Evolutionary conservation across 176 grass and related monocot species (phyloP).

Genomic region (Juncus effusus): DNA sequence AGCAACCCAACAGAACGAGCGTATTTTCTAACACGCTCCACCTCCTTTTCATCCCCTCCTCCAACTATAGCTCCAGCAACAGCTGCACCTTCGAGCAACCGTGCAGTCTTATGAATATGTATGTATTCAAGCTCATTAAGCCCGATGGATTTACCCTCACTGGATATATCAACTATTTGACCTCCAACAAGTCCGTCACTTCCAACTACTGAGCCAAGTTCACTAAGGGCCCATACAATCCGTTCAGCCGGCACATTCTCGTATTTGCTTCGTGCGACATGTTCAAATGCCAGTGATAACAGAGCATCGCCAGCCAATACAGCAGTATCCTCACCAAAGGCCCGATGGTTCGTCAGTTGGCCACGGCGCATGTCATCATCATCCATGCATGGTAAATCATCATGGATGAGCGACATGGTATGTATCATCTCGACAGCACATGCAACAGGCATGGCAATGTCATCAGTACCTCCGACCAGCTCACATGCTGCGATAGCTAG

Average conservation of each 20-base stretch:
- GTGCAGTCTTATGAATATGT: slow-evolving; percentile 48
- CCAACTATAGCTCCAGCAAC: slow-evolving; percentile 36
- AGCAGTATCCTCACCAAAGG: slow-evolving; percentile 36
- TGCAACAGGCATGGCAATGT: slow-evolving; percentile 24
- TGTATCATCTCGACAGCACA: slow-evolving; percentile 63
- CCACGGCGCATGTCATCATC: slow-evolving; percentile 48
- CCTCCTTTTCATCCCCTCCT: slow-evolving; percentile 3
- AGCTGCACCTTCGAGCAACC: slow-evolving; percentile 41
- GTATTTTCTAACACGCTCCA: slow-evolving; percentile 37
- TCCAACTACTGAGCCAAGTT: slow-evolving; percentile 36
- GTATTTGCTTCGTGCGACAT: slow-evolving; percentile 1
- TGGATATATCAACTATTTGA: slow-evolving; percentile 36
- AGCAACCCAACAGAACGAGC: slow-evolving; percentile 34
- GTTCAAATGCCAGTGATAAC: slow-evolving; percentile 45
- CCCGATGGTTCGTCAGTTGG: slow-evolving; percentile 31
- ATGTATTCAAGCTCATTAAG: slow-evolving; percentile 40
- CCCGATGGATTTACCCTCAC: slow-evolving; percentile 25
- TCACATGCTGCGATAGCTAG: slow-evolving; percentile 47
- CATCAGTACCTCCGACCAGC: slow-evolving; percentile 31
- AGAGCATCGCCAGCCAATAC: slow-evolving; percentile 48
- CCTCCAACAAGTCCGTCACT: slow-evolving; percentile 31
- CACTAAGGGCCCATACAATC: slow-evolving; percentile 28
- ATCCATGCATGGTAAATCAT: slow-evolving; percentile 67
- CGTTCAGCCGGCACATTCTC: slow-evolving; percentile 16
- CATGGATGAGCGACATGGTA: slow-evolving; percentile 45